phyloP scores from a whole-genome alignment of 371 early-diverging fungal species.

The Rhizopus arrhizus region DNA sequence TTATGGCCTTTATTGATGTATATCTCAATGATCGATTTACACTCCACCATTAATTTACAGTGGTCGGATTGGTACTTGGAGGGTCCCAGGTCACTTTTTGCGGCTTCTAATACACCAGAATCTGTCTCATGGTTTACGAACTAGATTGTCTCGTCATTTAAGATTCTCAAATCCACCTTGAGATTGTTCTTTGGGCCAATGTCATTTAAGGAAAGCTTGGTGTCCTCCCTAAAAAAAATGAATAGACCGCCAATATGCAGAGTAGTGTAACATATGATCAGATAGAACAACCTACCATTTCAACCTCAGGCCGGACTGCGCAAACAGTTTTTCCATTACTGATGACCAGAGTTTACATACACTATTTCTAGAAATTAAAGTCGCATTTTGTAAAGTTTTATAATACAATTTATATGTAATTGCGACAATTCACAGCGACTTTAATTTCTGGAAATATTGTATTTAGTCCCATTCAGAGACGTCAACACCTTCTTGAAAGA shows the following conservation, averaged over 20 bases:
- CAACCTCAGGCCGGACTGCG: neutral
- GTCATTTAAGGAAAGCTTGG: neutral
- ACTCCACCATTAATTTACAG: constrained; percentile 8
- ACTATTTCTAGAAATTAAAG: too few species aligned
- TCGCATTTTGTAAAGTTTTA: too few species aligned
- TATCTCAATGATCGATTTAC: constrained; percentile 5
- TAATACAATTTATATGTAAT: too few species aligned
- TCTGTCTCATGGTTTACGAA: neutral
- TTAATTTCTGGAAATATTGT: too few species aligned
- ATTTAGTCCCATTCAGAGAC: constrained; percentile 3
- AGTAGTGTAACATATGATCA: too few species aligned
- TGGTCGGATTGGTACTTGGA: constrained; percentile 7
- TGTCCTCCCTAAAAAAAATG: neutral
- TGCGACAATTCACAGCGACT: too few species aligned
- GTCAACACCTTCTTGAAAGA: constrained; percentile 3
- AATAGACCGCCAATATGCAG: too few species aligned
- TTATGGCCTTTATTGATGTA: constrained; percentile 3
- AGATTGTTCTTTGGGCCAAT: neutral
- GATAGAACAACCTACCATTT: constrained; percentile 1
- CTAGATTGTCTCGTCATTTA: neutral
- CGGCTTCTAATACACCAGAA: constrained; percentile 2
- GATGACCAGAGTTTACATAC: constrained; percentile 4
- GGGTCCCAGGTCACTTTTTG: constrained; percentile 1
- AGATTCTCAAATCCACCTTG: constrained; percentile 10
- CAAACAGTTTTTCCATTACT: constrained; percentile 5